Evolutionary conservation across 331 rosid genomes (phyloP).

Genomic region (Rosa hybrid): DNA sequence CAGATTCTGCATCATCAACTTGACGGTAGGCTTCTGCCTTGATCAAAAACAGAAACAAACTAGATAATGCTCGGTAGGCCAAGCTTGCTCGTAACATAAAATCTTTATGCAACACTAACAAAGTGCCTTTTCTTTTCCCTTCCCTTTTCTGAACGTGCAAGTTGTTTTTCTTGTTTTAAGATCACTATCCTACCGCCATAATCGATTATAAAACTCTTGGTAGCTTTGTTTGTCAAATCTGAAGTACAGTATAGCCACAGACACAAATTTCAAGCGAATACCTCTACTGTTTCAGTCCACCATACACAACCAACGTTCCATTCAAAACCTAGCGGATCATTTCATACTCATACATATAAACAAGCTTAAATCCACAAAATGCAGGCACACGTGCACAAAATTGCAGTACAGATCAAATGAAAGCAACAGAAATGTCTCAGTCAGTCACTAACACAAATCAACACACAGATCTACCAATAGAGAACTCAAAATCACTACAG

Average conservation of each 20-base stretch:
- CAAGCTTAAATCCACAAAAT: background rate
- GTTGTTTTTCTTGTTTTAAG: background rate
- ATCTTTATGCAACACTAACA: background rate
- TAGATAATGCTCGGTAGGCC: background rate
- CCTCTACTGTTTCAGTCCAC: background rate
- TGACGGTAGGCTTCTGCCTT: slow-evolving; percentile 9
- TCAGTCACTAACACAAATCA: background rate
- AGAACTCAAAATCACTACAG: background rate
- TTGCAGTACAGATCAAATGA: background rate
- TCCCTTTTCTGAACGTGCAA: no score
- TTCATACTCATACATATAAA: background rate
- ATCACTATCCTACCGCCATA: background rate
- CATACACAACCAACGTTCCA: background rate
- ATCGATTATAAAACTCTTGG: background rate
- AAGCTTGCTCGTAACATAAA: background rate
- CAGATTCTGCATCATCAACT: slow-evolving; percentile 20
- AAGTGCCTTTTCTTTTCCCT: background rate
- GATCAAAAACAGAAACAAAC: background rate
- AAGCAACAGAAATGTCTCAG: slow-evolving; percentile 12
- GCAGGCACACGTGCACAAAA: background rate
- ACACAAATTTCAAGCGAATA: background rate
- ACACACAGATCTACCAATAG: background rate
- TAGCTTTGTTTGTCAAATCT: background rate
- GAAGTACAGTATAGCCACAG: background rate
- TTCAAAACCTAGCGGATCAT: background rate